Base-by-base conservation (phyloP, 768 basidiomycete genomes). In the Russula ochroleuca region DNA sequence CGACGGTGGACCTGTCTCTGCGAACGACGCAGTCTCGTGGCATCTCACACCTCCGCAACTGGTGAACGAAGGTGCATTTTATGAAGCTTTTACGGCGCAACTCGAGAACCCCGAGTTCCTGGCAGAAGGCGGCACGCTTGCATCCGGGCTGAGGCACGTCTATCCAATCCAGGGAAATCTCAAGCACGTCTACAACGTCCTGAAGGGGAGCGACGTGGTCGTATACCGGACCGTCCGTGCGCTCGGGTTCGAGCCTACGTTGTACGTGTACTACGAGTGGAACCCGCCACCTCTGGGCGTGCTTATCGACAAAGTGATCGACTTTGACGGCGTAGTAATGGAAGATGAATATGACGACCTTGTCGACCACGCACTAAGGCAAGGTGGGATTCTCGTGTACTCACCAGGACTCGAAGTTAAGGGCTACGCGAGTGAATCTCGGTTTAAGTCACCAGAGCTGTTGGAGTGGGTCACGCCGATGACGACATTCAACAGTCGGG, bases 121-220 rank as follows among this genome's bases (percentile, higher is more conserved):
- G 8, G 74, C 78, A 0, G 43, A 74, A 2, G 78, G 80, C 10
- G 79, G 79, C 2, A 68, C 62, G 9, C 70, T 82, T 13, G 77
- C 74, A 4, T 82, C 80, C 50, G 74, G 75, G 8, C 69, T 81
- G 10, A 67, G 67, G 1, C 74, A 78, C 68, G 67, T 69, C 57
- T 81, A 80, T 61, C 75, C 77, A 2, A 57, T 78, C 57, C 57
- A 50, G 11, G 28, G 52, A 25, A 7, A 8, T 7, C 33, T 54
- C 3, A 19, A 47, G 2, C 51, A 56, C 7, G 10, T 65, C 33
- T 56, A 56, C 28, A 19, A 21, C 8, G 35, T 59, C 21, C 51
- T 65, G 11, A 65, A 67, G 28, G 63, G 57, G 19, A 61, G 41
- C 33, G 66, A 65, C 38, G 56, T 55, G 3, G 21, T 43, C 4